phyloP scores from a whole-genome alignment of 164 flowering plant species.

The Aristolochia californica region DNA sequence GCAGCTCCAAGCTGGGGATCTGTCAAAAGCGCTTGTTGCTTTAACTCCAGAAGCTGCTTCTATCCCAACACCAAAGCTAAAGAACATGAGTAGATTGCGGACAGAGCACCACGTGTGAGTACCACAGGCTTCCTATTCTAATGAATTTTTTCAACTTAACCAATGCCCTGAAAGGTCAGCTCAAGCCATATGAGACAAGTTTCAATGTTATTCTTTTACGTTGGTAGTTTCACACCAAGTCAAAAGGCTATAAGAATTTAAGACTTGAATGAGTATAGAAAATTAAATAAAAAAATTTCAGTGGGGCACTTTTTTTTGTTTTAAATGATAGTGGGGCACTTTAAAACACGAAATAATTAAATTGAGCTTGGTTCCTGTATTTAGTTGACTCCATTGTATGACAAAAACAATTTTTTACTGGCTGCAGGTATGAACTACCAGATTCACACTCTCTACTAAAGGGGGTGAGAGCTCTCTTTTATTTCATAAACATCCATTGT shows the following conservation, averaged over 20 bases:
- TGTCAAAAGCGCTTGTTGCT: constrained; percentile 69
- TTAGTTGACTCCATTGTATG: no score
- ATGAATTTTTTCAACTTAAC: not conserved
- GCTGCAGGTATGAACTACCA: constrained; percentile 92
- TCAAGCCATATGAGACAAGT: no score
- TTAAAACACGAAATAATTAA: no score
- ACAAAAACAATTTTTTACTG: constrained; percentile 1
- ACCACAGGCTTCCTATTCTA: not conserved
- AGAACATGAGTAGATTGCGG: constrained; percentile 42
- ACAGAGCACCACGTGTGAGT: constrained; percentile 60
- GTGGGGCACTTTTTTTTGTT: no score
- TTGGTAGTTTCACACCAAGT: no score
- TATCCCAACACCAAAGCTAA: constrained; percentile 50
- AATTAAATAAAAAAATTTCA: no score
- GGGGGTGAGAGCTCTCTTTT: constrained; percentile 41
- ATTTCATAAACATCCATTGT: not conserved
- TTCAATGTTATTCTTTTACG: no score
- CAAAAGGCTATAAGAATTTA: no score
- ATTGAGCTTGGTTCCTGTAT: no score
- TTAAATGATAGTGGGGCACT: no score
- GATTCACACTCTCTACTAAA: constrained; percentile 80
- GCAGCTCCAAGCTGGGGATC: constrained; percentile 61
- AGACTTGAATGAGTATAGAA: no score
- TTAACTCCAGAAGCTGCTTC: constrained; percentile 48
- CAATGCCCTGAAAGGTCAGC: no score